Evolutionary conservation across 495 filamentous ascomycete genomes (phyloP).

Genomic region (Geoglossum glabrum): DNA sequence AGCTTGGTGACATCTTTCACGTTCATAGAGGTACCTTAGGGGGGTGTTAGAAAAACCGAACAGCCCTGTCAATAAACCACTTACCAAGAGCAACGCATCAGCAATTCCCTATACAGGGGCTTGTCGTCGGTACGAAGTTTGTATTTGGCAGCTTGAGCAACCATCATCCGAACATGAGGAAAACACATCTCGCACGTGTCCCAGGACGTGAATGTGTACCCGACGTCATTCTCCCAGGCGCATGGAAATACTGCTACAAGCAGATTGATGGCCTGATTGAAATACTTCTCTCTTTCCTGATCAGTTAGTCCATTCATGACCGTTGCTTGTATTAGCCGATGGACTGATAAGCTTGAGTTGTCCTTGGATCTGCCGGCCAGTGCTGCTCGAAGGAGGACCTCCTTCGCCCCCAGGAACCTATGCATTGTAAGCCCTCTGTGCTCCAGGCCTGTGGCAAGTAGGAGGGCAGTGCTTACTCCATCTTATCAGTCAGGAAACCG

Average conservation of each 20-base stretch:
- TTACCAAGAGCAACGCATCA: not conserved
- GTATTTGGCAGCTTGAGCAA: conserved; percentile 3
- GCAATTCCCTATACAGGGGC: not conserved
- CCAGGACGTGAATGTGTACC: conserved; percentile 7
- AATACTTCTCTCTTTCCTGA: not conserved
- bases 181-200: conserved; percentile 12
- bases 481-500: not conserved
- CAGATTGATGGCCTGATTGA: not conserved
- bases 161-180: conserved; percentile 11
- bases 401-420: not conserved
- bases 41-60: not conserved
- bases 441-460: not conserved
- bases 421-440: not conserved
- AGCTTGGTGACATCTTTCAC: conserved; percentile 13
- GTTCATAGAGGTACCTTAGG: conserved; percentile 17
- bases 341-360: not conserved
- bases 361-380: not conserved
- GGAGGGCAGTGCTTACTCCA: not conserved
- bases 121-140: not conserved
- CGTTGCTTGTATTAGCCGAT: not conserved
- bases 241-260: not conserved
- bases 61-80: not conserved
- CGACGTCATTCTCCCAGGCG: not conserved
- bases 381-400: not conserved
- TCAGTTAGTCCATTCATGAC: not conserved